A percentile compares a stretch with the other conserved stretches of the same genome.
Evolutionary conservation across 352 stramenopile genomes (phyloP).

Genomic region (Paralagenidium karlingii): DNA sequence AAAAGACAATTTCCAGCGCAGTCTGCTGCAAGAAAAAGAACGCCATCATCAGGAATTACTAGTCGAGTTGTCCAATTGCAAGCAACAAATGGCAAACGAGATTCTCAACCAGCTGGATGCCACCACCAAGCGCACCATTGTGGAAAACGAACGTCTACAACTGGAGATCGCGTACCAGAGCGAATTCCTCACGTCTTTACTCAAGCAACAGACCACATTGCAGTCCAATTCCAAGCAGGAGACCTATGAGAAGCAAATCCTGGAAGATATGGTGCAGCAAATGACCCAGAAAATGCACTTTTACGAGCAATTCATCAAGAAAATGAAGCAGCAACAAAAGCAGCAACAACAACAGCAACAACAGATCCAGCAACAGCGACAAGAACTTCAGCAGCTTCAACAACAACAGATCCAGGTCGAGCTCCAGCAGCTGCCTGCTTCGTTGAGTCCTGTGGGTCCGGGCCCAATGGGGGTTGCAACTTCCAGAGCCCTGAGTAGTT

Average conservation of each 20-base stretch:
- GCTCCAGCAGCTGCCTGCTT: too few relatives aligned
- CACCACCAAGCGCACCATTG: conserved; percentile 45
- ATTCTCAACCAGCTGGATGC: conserved; percentile 41
- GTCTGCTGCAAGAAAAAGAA: not conserved
- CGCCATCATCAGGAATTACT: not conserved
- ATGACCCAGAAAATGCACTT: conserved; percentile 53
- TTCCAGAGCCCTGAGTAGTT: too few relatives aligned
- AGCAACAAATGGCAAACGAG: conserved; percentile 30
- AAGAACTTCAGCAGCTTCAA: too few relatives aligned
- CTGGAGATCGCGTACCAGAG: conserved; percentile 50
- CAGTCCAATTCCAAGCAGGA: conserved; percentile 17
- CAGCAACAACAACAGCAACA: too few relatives aligned
- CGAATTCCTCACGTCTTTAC: conserved; percentile 31
- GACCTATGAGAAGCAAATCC: conserved; percentile 33
- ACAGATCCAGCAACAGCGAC: too few relatives aligned
- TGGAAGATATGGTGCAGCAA: conserved; percentile 44
- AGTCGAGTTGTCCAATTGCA: conserved; percentile 18
- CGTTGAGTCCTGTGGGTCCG: too few relatives aligned
- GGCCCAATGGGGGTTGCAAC: too few relatives aligned
- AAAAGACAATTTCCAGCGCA: not conserved
- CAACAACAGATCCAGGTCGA: too few relatives aligned
- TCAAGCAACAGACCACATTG: conserved; percentile 32
- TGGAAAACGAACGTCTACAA: conserved; percentile 50
- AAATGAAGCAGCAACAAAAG: conserved; percentile 42
- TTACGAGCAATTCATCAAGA: conserved; percentile 50